Evolutionary conservation across 75 land plant species (phyloP), one percentile per base, ranked within the genome.

Genomic region (Sequoiadendron giganteum): DNA sequence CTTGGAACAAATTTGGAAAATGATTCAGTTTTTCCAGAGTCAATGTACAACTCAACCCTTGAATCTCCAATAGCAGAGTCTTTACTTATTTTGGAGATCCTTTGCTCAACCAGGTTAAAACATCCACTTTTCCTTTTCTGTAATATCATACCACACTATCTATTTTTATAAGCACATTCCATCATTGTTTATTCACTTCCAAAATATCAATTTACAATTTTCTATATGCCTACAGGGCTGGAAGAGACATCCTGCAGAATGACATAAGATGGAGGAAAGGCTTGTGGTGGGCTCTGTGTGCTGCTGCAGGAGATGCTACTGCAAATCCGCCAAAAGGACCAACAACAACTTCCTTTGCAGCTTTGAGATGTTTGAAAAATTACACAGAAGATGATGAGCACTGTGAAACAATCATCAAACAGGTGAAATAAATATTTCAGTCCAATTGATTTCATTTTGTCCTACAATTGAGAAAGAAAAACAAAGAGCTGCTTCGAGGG

Each of bases 211-310:
- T 43, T 43, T 54, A 30, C 47, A 45, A n/a, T 25, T 45, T 87
- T 82, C 10, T 25, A 45, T 19, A 61, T n/a, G 11, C 65, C 10
- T 88, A 45, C 90, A 92, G 93, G 65, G 93, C 61, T 76, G 93
- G 93, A 70, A 92, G 90, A 75, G 86, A 88, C 16, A 48, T 73
- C 55, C 84, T 91, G 36, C 81, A 89, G 55, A 86, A 88, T 56
- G 92, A 92, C 84, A 76, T 30, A 25, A 85, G 93, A 56, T 92
- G 93, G 93, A 91, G 68, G 68, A 85, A 89, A 72, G 93, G 93
- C 15, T 87, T 91, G 61, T 92, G 92, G 90, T 91, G 90, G 89
- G 91, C 93, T 85, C 93, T 92, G 55, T 87, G 90, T 85, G 79
- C 87, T 25, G 93, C 93, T 38, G 89, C 89, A 38, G 93, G 89